A percentile compares a stretch with the other conserved stretches of the same genome.
phyloP scores from a whole-genome alignment of 805 yeast species.

The Naumovozyma baii region DNA sequence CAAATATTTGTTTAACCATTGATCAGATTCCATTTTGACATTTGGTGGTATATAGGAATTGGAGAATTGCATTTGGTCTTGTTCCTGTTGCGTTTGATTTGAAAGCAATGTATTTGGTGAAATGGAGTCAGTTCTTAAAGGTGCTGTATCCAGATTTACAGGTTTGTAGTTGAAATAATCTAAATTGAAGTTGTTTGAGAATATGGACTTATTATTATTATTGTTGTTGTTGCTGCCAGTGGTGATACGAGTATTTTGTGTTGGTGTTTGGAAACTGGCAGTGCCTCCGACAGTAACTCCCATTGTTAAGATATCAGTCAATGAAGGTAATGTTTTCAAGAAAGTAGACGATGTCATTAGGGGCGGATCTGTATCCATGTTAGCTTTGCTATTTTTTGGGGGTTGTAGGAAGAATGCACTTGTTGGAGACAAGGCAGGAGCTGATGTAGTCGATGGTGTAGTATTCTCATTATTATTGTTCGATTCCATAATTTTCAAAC shows the following conservation, averaged over 20 bases:
- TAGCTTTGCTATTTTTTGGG: background rate
- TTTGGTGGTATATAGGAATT: background rate
- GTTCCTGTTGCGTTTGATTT: background rate
- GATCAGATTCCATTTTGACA: conserved; percentile 3
- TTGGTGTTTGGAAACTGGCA: conserved; percentile 27
- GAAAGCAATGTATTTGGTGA: background rate
- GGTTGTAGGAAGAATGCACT: background rate
- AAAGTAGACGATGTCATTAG: conserved; percentile 1
- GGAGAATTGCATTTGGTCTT: background rate
- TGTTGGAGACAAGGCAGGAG: background rate
- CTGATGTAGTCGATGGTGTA: background rate
- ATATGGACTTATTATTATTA: background rate
- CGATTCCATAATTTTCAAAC: background rate
- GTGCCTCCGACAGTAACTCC: conserved; percentile 34
- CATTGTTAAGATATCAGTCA: conserved; percentile 34
- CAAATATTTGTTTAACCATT: conserved; percentile 9
- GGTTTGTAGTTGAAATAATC: conserved; percentile 27
- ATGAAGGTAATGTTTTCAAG: conserved; percentile 28
- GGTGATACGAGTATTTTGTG: conserved; percentile 3
- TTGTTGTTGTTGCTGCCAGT: background rate
- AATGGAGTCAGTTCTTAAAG: background rate
- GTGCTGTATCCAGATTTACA: conserved; percentile 11
- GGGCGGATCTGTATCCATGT: background rate
- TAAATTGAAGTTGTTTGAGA: conserved; percentile 20
- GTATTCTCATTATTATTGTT: background rate